Conservation (phyloP, 371 early-diverging fungal species). For the Apophysomyces trapeziformis region DNA sequence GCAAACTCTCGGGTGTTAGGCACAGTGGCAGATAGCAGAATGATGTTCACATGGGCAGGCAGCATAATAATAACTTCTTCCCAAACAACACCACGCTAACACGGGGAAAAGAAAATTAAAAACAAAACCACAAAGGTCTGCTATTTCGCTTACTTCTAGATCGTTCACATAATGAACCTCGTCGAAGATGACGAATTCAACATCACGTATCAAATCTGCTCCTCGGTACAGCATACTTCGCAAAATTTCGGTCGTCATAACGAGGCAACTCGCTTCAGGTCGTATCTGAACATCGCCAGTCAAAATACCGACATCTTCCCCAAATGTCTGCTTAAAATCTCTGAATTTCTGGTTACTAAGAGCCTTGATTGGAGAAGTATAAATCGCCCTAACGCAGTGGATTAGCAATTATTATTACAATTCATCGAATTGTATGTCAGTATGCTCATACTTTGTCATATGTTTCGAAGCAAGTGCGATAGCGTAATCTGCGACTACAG, state of each 20-base stretch:
- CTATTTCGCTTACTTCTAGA: constrained; percentile 62
- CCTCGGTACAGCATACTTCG: constrained; percentile 98
- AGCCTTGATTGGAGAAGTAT: constrained; percentile 99
- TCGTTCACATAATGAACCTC: constrained; percentile 99
- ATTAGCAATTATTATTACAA: too few relatives aligned
- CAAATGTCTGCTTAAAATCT: constrained; percentile 93
- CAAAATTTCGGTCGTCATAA: constrained; percentile 99
- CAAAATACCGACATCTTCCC: constrained; percentile 95
- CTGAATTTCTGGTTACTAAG: constrained; percentile 99
- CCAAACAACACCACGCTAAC: constrained; percentile 98
- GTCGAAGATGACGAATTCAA: constrained; percentile 99
- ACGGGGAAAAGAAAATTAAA: background rate
- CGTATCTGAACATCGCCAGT: constrained; percentile 99
- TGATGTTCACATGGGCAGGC: constrained; percentile 91
- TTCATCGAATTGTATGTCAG: too few relatives aligned
- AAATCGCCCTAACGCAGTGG: constrained; percentile 76
- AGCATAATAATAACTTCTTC: constrained; percentile 99
- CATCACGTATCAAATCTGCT: constrained; percentile 96
- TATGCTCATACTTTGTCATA: constrained; percentile 79
- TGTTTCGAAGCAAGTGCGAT: constrained; percentile 93
- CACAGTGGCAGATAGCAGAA: constrained; percentile 98
- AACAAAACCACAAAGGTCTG: background rate
- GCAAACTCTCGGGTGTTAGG: constrained; percentile 99
- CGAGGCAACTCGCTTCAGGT: constrained; percentile 94
- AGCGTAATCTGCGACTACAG: constrained; percentile 99